phyloP scores from a whole-genome alignment of 345 rosid species.

The Heritiera fomes region DNA sequence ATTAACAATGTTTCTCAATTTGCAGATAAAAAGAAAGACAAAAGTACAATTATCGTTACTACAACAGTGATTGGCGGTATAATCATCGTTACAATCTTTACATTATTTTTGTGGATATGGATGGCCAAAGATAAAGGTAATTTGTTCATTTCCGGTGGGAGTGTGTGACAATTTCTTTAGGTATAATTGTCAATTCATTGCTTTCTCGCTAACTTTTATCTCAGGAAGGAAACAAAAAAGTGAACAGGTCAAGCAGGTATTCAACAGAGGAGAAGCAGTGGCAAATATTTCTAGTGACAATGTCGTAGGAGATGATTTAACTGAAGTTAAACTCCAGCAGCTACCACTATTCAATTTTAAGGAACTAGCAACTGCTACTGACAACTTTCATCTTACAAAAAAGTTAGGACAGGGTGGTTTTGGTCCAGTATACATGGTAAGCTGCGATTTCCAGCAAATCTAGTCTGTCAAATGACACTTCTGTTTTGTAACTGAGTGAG shows the following conservation, averaged over 20 bases:
- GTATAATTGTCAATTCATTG: not conserved
- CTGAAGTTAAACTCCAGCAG: not conserved
- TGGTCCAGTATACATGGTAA: constrained; percentile 45
- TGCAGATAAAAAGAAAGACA: constrained; percentile 16
- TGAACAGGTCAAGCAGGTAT: not conserved
- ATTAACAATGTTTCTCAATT: not conserved
- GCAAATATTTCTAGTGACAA: not conserved
- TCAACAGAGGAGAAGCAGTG: not conserved
- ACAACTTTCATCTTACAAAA: constrained; percentile 32
- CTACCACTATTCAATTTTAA: not conserved
- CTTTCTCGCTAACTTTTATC: not conserved
- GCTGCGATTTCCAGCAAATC: not conserved
- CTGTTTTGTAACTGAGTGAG: not conserved
- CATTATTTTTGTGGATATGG: constrained; percentile 17
- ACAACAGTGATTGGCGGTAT: not conserved
- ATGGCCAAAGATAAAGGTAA: constrained; percentile 28
- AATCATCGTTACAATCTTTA: constrained; percentile 3
- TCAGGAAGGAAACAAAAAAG: not conserved
- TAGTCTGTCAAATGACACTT: not conserved
- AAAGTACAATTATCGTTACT: not conserved
- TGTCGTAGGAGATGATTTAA: not conserved
- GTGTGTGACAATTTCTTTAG: not conserved
- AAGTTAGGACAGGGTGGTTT: constrained; percentile 45
- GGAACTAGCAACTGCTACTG: constrained; percentile 29
- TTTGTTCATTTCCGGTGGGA: not conserved